Evolutionary conservation across 192 early-diverging fungal species (phyloP).

Genomic region (Umbelopsis sp.): DNA sequence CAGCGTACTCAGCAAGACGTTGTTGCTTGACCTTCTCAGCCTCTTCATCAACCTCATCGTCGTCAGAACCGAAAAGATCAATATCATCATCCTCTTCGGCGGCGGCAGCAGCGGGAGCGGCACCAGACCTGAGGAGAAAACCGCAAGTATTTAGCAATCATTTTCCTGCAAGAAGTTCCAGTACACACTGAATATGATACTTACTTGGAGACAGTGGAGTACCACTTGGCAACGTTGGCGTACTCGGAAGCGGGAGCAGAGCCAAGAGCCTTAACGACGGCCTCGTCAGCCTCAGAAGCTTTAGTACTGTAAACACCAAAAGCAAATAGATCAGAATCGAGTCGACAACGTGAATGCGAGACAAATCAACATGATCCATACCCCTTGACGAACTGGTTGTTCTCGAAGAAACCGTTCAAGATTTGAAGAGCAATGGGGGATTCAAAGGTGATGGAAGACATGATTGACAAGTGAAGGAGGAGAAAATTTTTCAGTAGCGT

Average conservation of each 20-base stretch:
- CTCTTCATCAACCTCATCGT: slow-evolving; percentile 91
- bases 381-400: slow-evolving; percentile 39
- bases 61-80: slow-evolving; percentile 95
- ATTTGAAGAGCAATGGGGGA: slow-evolving; percentile 42
- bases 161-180: neutral
- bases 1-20: slow-evolving; percentile 88
- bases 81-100: slow-evolving; percentile 93
- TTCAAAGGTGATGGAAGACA: slow-evolving; percentile 40
- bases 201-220: slow-evolving; percentile 38
- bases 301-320: slow-evolving; percentile 16
- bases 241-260: slow-evolving; percentile 41
- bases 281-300: slow-evolving; percentile 32
- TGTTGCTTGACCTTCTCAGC: slow-evolving; percentile 86
- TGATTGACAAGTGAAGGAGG: slow-evolving; percentile 20
- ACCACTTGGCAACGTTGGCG: slow-evolving; percentile 38
- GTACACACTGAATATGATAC: neutral
- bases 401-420: slow-evolving; percentile 40
- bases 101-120: slow-evolving; percentile 49
- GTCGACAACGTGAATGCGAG: neutral
- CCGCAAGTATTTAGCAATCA: neutral
- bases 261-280: slow-evolving; percentile 41
- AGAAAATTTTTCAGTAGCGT: slow-evolving; percentile 6
- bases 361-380: slow-evolving; percentile 15
- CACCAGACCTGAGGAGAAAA: slow-evolving; percentile 49
- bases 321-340: slow-evolving; percentile 3